Evolutionary conservation across 2,329 filamentous ascomycete genomes (phyloP).

Genomic region (Paracoccidioides lutzii): DNA sequence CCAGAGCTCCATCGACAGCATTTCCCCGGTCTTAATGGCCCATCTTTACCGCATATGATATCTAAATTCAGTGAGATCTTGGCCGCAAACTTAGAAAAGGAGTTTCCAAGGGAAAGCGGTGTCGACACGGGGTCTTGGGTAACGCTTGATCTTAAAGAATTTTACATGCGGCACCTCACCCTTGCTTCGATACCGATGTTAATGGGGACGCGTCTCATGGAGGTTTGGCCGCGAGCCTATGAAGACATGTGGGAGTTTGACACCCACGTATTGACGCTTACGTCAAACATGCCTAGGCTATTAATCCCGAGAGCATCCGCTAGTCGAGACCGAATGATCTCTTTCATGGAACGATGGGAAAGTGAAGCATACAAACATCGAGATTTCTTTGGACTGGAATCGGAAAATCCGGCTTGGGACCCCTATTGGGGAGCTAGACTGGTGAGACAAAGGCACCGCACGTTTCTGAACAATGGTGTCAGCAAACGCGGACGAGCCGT

Average conservation of each 20-base stretch:
- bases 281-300: conserved; percentile 10
- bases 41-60: conserved; percentile 7
- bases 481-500: conserved; percentile 5
- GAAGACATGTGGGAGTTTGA: conserved; percentile 15
- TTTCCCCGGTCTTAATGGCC: conserved; percentile 6
- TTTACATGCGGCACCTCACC: conserved; percentile 10
- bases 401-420: conserved; percentile 19
- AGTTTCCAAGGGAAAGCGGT: conserved; percentile 8
- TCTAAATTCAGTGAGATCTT: conserved; percentile 11
- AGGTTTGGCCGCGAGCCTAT: conserved; percentile 12
- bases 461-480: conserved; percentile 4
- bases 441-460: conserved; percentile 1
- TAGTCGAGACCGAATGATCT: conserved; percentile 6
- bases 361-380: conserved; percentile 3
- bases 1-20: conserved; percentile 9
- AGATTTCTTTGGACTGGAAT: conserved; percentile 19
- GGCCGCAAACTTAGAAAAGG: conserved; percentile 9
- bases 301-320: conserved; percentile 10
- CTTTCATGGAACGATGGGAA: conserved; percentile 11
- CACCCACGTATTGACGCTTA: conserved; percentile 7
- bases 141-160: conserved; percentile 11
- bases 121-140: conserved; percentile 8
- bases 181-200: conserved; percentile 12
- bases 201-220: conserved; percentile 12
- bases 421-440: conserved; percentile 9